Evolutionary conservation across 1,284 basidiomycete genomes (phyloP).

Genomic region (Xerocomus nothofagi): DNA sequence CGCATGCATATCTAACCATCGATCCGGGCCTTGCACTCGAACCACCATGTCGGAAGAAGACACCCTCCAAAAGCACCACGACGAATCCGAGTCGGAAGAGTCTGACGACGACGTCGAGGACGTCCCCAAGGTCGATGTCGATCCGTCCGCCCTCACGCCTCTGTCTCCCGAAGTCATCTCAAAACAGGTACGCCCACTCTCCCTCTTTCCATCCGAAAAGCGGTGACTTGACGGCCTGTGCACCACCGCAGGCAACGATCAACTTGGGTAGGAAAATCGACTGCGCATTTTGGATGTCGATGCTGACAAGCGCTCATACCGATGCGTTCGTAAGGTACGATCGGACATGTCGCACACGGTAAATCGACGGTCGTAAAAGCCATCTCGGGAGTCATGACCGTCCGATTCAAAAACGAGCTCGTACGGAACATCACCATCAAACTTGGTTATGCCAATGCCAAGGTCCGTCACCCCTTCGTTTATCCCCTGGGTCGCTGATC

Average conservation of each 20-base stretch:
- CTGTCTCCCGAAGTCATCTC: constrained; percentile 95
- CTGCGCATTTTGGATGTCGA: constrained; percentile 5
- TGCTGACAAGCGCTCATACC: constrained; percentile 6
- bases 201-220: neutral
- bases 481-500: constrained; percentile 15
- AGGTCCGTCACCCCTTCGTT: constrained; percentile 54
- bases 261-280: constrained; percentile 62
- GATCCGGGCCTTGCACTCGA: constrained; percentile 13
- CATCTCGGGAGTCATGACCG: constrained; percentile 98
- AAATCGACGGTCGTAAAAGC: constrained; percentile 99
- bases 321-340: constrained; percentile 69
- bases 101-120: constrained; percentile 56
- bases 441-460: constrained; percentile 97
- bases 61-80: constrained; percentile 56
- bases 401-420: constrained; percentile 98
- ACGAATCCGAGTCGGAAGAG: constrained; percentile 70
- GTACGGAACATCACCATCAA: constrained; percentile 99
- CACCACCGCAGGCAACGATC: constrained; percentile 67
- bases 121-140: constrained; percentile 68
- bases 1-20: constrained; percentile 10
- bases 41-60: constrained; percentile 61
- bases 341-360: constrained; percentile 97
- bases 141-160: constrained; percentile 82
- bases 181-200: constrained; percentile 76
- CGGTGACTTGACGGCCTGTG: neutral